Evolutionary conservation across 2,329 filamentous ascomycete genomes (phyloP), one percentile per base, ranked within the genome.

Genomic region (Aspergillus hortae): DNA sequence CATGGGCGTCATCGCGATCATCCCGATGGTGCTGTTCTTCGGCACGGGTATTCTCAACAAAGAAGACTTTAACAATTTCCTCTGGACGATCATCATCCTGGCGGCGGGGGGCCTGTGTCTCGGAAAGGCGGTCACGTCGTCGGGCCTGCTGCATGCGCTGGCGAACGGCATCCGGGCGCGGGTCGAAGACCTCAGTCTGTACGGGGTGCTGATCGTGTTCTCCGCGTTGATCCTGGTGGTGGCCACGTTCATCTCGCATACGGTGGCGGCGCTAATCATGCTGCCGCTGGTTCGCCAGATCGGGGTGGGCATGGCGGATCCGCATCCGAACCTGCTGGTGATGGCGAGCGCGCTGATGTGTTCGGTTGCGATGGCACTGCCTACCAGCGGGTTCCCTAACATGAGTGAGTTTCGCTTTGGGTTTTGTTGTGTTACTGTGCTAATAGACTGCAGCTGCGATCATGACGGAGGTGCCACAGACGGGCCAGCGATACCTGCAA

Each of bases 41-140:
- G 94, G 94, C 49, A 92, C 91, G 2, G 94, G 94, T 10, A 92
- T 97, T 60, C 79, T 99, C 30, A 97, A 92, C 45, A 99, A 97
- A 74, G 94, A 97, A 73, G 94, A 99, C 74, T 99, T 99, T 70
- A 99, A 99, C 78, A 99, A 99, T 72, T 99, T 99, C 72, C 87
- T 96, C 36, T 99, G 94, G 94, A 99, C 95, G 17, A 99, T 99
- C 72, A 96, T 99, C 73, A 97, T 99, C 65, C 86, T 99, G 17
- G 94, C 94, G 0, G 92, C 94, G 0, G 94, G 94, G 44, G 94
- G 94, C 6, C 77, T 99, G 32, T 91, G 91, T 1, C 84, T 99
- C 0, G 94, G 94, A 51, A 96, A 95, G 70, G 89, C 92, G 0
- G 94, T 99, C 53, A 92, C 91, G 57, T 94, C 90, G 0, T 97